phyloP scores from a whole-genome alignment of 208 protist species.

The Crithidia bombi region DNA sequence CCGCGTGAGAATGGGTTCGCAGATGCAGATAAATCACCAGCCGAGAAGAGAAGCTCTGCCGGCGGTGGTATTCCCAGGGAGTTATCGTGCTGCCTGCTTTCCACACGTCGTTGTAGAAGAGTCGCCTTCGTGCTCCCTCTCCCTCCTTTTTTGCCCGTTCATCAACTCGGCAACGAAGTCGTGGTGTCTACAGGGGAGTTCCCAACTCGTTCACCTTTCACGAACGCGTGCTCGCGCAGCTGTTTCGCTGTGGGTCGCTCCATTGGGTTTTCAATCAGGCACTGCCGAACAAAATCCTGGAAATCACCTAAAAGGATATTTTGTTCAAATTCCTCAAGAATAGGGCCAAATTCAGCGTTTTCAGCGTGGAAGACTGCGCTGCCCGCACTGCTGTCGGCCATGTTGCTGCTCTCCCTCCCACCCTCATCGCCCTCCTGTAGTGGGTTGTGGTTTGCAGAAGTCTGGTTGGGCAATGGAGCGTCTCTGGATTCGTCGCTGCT shows the following conservation, averaged over 20 bases:
- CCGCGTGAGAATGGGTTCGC: background rate
- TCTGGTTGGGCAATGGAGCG: background rate
- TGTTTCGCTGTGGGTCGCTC: slow-evolving; percentile 55
- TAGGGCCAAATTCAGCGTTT: slow-evolving; percentile 50
- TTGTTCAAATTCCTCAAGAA: slow-evolving; percentile 57
- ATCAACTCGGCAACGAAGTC: background rate
- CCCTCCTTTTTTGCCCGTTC: background rate
- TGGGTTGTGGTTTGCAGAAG: background rate
- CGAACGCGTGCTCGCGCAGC: slow-evolving; percentile 70
- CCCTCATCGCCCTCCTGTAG: background rate
- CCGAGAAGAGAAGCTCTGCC: slow-evolving; percentile 10
- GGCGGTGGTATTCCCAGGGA: background rate
- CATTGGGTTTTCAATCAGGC: slow-evolving; percentile 60
- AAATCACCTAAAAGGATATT: slow-evolving; percentile 42
- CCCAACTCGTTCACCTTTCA: slow-evolving; percentile 21
- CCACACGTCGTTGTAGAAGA: background rate
- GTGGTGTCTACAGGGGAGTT: background rate
- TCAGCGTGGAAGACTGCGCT: slow-evolving; percentile 10
- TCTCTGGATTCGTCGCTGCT: background rate
- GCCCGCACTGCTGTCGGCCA: slow-evolving; percentile 1
- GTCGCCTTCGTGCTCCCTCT: background rate
- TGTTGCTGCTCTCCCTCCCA: background rate
- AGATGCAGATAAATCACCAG: slow-evolving; percentile 1
- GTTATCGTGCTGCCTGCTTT: background rate
- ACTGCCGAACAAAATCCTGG: slow-evolving; percentile 60